Evolutionary conservation across 805 yeast species (phyloP).

Genomic region (Kodamaea restingae): DNA sequence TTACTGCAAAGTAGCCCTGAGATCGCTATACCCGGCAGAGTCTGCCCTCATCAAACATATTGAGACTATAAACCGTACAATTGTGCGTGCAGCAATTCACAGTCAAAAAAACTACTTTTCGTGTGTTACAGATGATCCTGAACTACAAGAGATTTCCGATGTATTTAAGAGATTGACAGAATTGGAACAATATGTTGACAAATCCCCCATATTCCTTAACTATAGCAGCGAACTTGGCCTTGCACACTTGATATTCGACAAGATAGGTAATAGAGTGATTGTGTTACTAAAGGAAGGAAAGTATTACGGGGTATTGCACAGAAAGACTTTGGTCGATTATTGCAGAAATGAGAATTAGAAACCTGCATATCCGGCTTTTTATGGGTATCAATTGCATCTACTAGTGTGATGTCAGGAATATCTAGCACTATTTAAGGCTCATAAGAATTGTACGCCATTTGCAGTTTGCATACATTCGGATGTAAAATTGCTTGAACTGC

Average conservation of each 20-base stretch:
- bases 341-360: conserved; percentile 11
- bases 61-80: conserved; percentile 2
- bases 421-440: neutral
- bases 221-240: conserved; percentile 45
- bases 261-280: conserved; percentile 49
- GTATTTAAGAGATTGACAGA: conserved; percentile 30
- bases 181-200: conserved; percentile 41
- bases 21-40: conserved; percentile 3
- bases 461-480: conserved; percentile 5
- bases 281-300: conserved; percentile 42
- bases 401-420: no score
- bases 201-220: conserved; percentile 45
- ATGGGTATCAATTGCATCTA: no score
- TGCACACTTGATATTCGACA: conserved; percentile 49
- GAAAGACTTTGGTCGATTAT: conserved; percentile 49
- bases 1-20: conserved; percentile 21
- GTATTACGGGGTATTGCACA: conserved; percentile 50
- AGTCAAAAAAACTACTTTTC: conserved; percentile 21
- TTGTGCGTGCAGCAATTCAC: conserved; percentile 3
- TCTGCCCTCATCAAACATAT: conserved; percentile 2
- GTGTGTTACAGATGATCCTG: conserved; percentile 16
- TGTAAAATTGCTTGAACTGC: conserved; percentile 2
- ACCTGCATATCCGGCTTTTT: no score
- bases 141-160: conserved; percentile 5
- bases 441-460: neutral